Conservation (phyloP, 1,139 yeast genomes). For the Hanseniaspora uvarum region DNA sequence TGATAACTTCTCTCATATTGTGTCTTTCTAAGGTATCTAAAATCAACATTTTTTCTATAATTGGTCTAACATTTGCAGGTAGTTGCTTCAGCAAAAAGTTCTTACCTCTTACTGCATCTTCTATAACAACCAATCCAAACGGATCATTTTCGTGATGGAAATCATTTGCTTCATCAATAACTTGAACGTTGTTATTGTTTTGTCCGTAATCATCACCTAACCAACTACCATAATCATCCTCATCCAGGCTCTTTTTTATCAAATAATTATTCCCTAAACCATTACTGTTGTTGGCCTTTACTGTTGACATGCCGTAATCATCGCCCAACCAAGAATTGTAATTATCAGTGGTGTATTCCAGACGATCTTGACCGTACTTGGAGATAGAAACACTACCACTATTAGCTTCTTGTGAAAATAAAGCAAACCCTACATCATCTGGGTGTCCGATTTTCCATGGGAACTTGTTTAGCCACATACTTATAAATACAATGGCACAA, state of each 20-base stretch:
- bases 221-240: conserved; percentile 15
- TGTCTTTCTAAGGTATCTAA: conserved; percentile 13
- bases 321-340: conserved; percentile 56
- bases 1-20: conserved; percentile 13
- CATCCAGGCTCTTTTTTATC: neutral
- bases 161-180: neutral
- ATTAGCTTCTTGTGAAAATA: conserved; percentile 35
- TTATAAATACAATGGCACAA: conserved; percentile 62
- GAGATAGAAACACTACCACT: conserved; percentile 23
- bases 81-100: conserved; percentile 13
- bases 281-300: conserved; percentile 3
- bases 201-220: conserved; percentile 16
- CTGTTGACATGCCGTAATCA: conserved; percentile 54
- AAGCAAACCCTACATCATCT: conserved; percentile 42
- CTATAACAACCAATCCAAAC: conserved; percentile 8
- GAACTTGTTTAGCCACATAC: conserved; percentile 61
- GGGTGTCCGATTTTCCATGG: conserved; percentile 69
- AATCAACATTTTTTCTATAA: conserved; percentile 11
- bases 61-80: conserved; percentile 7
- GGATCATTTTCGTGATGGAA: conserved; percentile 6
- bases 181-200: conserved; percentile 14
- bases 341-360: conserved; percentile 64
- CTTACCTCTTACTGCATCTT: conserved; percentile 12
- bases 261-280: neutral
- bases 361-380: conserved; percentile 30